A percentile compares a stretch with the other conserved stretches of the same genome.
phyloP scores from a whole-genome alignment of 202 grass and related monocot genomes.

The Brachypodium distachyon region DNA sequence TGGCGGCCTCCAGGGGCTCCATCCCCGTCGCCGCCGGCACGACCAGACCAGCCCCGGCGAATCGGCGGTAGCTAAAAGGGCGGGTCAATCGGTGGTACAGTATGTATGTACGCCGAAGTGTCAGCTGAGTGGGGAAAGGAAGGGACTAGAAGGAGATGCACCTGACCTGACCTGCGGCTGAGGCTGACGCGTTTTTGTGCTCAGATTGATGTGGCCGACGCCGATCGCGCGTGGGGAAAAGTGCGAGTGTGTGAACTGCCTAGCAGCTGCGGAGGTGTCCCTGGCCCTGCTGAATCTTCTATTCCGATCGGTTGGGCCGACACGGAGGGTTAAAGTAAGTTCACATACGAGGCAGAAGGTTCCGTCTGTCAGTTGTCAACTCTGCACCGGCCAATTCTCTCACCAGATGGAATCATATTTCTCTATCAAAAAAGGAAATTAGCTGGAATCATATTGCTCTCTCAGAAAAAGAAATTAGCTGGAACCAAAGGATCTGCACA shows the following conservation, averaged over 20 bases:
- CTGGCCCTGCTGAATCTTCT: slow-evolving; percentile 4
- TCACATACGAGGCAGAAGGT: background rate
- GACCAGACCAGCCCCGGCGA: background rate
- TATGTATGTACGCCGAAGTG: too few species aligned
- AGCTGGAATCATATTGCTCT: too few species aligned
- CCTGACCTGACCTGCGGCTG: slow-evolving; percentile 4
- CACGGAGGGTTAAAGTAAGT: background rate
- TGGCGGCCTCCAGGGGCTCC: slow-evolving; percentile 49
- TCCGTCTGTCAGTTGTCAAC: background rate
- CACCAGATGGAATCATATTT: too few species aligned
- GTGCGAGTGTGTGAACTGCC: background rate
- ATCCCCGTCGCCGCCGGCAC: background rate
- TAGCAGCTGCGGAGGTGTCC: slow-evolving; percentile 14
- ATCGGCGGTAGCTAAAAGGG: background rate
- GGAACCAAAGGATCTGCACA: background rate
- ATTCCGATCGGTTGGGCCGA: background rate
- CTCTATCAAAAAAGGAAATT: too few species aligned
- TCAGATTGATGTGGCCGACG: background rate
- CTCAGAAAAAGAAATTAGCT: too few species aligned
- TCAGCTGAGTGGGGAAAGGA: background rate
- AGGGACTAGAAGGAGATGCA: slow-evolving; percentile 7
- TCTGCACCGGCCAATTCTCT: slow-evolving; percentile 6
- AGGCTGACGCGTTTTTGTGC: slow-evolving; percentile 18
- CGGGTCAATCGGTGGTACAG: background rate
- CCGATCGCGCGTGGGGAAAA: slow-evolving; percentile 16